Evolutionary conservation across 345 rosid genomes (phyloP).

Genomic region (Melaleuca alternifolia): DNA sequence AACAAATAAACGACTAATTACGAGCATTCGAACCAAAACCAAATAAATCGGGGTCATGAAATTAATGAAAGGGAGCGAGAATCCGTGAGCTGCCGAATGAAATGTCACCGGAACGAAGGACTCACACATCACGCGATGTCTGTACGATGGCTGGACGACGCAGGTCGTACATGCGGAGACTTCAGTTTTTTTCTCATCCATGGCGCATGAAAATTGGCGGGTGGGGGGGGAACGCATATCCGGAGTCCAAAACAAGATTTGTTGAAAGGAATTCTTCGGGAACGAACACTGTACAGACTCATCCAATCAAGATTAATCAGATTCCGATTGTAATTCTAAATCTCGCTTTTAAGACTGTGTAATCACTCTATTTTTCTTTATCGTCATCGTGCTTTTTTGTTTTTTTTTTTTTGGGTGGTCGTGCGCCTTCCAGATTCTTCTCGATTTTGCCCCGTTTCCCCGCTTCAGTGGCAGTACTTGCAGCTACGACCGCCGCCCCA

Average conservation of each 20-base stretch:
- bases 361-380: background rate
- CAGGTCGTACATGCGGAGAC: background rate
- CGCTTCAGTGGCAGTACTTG: constrained; percentile 10
- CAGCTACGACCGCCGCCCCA: constrained; percentile 4
- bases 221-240: background rate
- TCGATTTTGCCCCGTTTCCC: background rate
- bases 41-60: background rate
- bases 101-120: background rate
- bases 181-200: background rate
- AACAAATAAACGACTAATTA: background rate
- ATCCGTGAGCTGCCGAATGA: background rate
- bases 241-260: background rate
- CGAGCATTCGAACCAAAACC: background rate
- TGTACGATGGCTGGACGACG: background rate
- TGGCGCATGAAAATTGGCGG: background rate
- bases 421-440: background rate
- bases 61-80: background rate
- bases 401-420: background rate
- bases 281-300: background rate
- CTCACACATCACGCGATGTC: background rate
- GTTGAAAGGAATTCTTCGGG: background rate
- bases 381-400: background rate
- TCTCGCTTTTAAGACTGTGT: background rate
- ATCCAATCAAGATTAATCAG: background rate
- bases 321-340: background rate